phyloP scores from a whole-genome alignment of 163 green algal genomes.

The Chlamydomonas reinhardtii region DNA sequence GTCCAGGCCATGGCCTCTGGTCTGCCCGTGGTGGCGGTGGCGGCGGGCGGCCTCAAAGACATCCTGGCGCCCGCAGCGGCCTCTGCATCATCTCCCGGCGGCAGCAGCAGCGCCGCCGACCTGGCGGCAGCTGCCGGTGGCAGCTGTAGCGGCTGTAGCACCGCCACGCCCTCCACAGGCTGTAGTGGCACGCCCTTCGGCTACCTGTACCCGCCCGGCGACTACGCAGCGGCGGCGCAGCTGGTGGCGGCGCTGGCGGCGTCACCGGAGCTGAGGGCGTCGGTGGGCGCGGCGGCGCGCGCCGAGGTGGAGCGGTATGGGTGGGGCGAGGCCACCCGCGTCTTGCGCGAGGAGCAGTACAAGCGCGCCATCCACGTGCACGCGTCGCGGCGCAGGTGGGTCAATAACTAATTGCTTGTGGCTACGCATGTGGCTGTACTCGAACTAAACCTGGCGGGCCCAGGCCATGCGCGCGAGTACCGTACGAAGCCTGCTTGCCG shows the following conservation, averaged over 20 bases:
- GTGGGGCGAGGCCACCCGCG: conserved; percentile 64
- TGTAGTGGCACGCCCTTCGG: conserved; percentile 37
- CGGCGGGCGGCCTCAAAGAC: conserved; percentile 93
- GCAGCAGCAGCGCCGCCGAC: too few species aligned
- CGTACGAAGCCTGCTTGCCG: too few species aligned
- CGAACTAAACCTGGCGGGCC: too few species aligned
- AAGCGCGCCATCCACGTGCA: conserved; percentile 56
- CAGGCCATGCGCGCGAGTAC: too few species aligned
- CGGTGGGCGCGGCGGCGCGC: conserved; percentile 55
- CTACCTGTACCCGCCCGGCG: conserved; percentile 73
- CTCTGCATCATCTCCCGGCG: neutral
- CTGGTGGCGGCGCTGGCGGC: conserved; percentile 66
- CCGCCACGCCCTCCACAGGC: conserved; percentile 19
- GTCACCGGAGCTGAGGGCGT: conserved; percentile 51
- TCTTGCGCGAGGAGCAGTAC: conserved; percentile 73
- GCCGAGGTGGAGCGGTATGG: conserved; percentile 71
- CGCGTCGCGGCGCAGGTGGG: too few species aligned
- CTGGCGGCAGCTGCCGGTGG: too few species aligned
- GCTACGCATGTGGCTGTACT: too few species aligned
- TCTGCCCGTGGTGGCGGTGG: conserved; percentile 93
- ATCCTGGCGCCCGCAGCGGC: conserved; percentile 87
- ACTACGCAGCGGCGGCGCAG: conserved; percentile 69
- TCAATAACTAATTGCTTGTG: too few species aligned
- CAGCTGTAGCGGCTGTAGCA: too few species aligned
- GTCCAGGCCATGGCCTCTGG: conserved; percentile 90